Conservation (phyloP, 306 rosid species). For the Senna tora region DNA sequence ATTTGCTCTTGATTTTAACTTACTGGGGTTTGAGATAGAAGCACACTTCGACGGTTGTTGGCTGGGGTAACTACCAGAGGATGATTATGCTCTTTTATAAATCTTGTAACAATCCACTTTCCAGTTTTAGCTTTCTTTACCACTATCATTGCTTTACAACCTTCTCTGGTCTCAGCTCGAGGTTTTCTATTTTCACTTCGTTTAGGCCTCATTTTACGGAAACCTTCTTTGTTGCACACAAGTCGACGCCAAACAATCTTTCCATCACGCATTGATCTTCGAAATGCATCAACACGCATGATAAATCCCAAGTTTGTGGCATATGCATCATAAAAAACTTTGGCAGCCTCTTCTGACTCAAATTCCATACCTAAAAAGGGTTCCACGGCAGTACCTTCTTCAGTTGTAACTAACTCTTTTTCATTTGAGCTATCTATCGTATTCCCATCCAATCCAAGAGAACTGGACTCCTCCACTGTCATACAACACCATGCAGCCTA, state of each 20-base stretch:
- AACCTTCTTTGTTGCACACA: not conserved
- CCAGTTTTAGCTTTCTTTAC: not conserved
- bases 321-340: not conserved
- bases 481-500: not conserved
- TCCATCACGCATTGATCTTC: not conserved
- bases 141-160: not conserved
- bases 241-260: not conserved
- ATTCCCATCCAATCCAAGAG: not conserved
- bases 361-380: not conserved
- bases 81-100: not conserved
- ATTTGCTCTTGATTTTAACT: not conserved
- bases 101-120: not conserved
- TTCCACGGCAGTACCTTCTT: not conserved
- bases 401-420: not conserved
- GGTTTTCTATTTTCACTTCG: not conserved
- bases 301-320: not conserved
- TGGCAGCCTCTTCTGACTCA: not conserved
- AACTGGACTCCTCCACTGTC: not conserved
- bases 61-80: not conserved
- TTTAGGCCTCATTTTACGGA: not conserved
- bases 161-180: not conserved
- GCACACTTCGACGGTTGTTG: constrained; percentile 1
- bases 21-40: not conserved
- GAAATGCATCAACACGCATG: not conserved
- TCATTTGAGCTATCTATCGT: not conserved